A percentile compares a stretch with the other conserved stretches of the same genome.
Conservation (phyloP, 768 basidiomycete species). For the Trametes gibbosa region DNA sequence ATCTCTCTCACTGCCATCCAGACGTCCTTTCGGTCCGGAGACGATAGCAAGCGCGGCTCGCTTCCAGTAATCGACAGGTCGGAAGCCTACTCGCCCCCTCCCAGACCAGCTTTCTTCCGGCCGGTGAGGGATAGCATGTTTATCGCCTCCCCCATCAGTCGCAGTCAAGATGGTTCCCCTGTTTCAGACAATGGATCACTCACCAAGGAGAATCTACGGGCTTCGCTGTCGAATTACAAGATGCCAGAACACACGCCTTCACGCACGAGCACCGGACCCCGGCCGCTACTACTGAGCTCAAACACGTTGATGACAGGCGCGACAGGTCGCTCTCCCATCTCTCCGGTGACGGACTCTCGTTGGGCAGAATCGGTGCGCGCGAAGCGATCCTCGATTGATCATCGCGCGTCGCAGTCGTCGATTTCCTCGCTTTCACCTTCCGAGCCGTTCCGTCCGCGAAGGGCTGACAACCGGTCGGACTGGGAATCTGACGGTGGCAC, state of each 20-base stretch:
- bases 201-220: conserved; percentile 39
- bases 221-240: conserved; percentile 43
- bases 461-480: conserved; percentile 41
- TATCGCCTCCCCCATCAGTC: conserved; percentile 15
- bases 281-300: conserved; percentile 64
- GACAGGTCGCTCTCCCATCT: conserved; percentile 22
- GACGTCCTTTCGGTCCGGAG: conserved; percentile 1
- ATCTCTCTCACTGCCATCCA: conserved; percentile 14
- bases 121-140: conserved; percentile 54
- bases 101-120: conserved; percentile 56
- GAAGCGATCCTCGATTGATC: conserved; percentile 29
- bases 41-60: conserved; percentile 35
- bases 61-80: conserved; percentile 37
- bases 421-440: conserved; percentile 61
- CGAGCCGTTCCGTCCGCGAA: conserved; percentile 40
- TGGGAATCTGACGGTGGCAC: conserved; percentile 51
- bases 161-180: conserved; percentile 19
- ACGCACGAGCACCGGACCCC: conserved; percentile 44
- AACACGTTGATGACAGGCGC: conserved; percentile 24
- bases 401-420: conserved; percentile 61
- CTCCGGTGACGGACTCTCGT: conserved; percentile 15
- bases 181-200: conserved; percentile 33
- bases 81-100: conserved; percentile 49
- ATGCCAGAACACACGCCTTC: conserved; percentile 29
- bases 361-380: conserved; percentile 23